These are phyloP conservation scores for Corylus avellana DNA, from an alignment of 306 rosid genomes.

Conservation along the genomic window DNA sequence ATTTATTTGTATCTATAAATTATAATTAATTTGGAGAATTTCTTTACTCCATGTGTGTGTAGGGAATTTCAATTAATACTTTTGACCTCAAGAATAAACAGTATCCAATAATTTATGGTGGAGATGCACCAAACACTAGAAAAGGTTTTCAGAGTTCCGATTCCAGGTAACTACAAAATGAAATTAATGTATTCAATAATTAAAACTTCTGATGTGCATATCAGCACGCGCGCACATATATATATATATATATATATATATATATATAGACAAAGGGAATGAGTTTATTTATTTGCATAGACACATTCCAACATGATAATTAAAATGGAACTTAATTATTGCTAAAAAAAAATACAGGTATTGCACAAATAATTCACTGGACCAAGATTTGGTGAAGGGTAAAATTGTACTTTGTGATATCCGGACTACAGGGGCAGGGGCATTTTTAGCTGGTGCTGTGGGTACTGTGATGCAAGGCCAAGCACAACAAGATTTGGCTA, in stretches of 20 bases:
- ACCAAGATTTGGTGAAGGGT: conserved; percentile 19
- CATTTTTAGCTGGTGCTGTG: not conserved
- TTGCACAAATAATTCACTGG: too few relatives aligned
- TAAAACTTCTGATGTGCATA: too few relatives aligned
- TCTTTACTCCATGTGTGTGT: not conserved
- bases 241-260: too few relatives aligned
- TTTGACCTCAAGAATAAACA: conserved; percentile 29
- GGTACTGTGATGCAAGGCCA: conserved; percentile 30
- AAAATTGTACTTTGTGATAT: conserved; percentile 43
- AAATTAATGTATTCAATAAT: too few relatives aligned
- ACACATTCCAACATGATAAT: too few relatives aligned
- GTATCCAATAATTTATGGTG: conserved; percentile 41
- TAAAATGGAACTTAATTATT: too few relatives aligned
- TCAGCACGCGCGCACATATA: too few relatives aligned
- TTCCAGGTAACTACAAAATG: conserved; percentile 35
- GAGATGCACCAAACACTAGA: conserved; percentile 40
- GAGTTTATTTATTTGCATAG: too few relatives aligned
- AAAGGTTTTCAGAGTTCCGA: not conserved
- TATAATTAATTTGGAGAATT: not conserved
- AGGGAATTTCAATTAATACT: conserved; percentile 55
- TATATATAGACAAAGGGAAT: too few relatives aligned
- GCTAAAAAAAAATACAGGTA: conserved; percentile 1
- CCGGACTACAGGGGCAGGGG: not conserved
- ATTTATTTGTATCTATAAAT: too few relatives aligned
- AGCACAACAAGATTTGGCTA: fast-evolving